Evolutionary conservation across 495 filamentous ascomycete species (phyloP).

Genomic region (Bacidia rubella): DNA sequence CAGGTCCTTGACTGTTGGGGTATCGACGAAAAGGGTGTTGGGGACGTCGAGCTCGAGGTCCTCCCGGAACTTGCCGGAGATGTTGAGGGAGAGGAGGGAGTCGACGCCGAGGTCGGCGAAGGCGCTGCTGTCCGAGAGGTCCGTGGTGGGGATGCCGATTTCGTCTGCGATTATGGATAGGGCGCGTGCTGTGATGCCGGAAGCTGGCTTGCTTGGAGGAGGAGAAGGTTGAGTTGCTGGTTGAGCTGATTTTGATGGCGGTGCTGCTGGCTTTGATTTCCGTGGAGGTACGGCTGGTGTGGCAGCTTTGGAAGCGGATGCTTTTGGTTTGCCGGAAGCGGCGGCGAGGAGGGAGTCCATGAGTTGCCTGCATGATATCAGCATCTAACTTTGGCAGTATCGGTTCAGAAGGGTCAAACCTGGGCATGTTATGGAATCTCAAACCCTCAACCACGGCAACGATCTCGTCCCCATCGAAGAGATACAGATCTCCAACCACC

Average conservation of each 20-base stretch:
- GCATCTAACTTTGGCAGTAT: constrained; percentile 40
- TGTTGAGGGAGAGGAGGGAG: constrained; percentile 35
- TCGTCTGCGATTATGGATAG: constrained; percentile 20
- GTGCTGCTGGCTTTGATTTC: background rate
- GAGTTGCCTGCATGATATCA: constrained; percentile 3
- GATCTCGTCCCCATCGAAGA: constrained; percentile 42
- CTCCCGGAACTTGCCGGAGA: constrained; percentile 27
- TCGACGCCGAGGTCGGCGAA: constrained; percentile 39
- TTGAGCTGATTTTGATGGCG: too few relatives aligned
- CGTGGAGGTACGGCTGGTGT: background rate
- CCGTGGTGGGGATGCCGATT: constrained; percentile 14
- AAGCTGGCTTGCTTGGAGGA: background rate
- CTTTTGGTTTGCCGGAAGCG: background rate
- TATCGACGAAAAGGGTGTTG: constrained; percentile 28
- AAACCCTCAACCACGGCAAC: constrained; percentile 21
- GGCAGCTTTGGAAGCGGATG: background rate
- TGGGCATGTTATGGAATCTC: constrained; percentile 31
- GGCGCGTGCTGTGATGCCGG: background rate
- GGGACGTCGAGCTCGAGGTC: constrained; percentile 25
- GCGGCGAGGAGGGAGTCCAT: constrained; percentile 30
- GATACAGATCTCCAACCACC: constrained; percentile 42
- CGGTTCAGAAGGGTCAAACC: too few relatives aligned
- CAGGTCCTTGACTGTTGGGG: constrained; percentile 33
- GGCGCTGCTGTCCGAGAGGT: constrained; percentile 20
- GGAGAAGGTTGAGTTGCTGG: background rate